Conservation (phyloP, 1,139 yeast species). For the Diutina scorzettiae region DNA sequence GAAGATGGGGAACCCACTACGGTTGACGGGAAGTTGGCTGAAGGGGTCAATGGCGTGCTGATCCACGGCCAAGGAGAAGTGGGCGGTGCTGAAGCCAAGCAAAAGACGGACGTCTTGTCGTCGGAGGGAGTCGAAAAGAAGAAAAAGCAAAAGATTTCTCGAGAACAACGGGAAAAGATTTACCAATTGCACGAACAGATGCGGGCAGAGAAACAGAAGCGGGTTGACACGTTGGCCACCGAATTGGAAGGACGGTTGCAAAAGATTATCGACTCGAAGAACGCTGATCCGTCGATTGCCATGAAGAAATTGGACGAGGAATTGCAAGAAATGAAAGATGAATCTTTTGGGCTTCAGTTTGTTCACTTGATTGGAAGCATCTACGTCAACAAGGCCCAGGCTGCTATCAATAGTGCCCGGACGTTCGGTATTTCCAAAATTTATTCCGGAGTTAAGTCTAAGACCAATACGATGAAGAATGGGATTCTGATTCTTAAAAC, state of each 20-base stretch:
- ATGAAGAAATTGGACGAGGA: constrained; percentile 37
- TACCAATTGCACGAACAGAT: constrained; percentile 3
- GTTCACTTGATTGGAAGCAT: constrained; percentile 50
- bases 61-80: not conserved
- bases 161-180: constrained; percentile 4
- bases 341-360: constrained; percentile 36
- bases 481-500: constrained; percentile 30
- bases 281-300: constrained; percentile 22
- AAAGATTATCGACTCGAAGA: not conserved
- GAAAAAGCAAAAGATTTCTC: not conserved
- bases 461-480: constrained; percentile 25
- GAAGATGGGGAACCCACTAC: constrained; percentile 9
- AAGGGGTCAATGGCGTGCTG: not conserved
- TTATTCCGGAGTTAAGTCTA: constrained; percentile 35
- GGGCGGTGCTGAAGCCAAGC: not conserved
- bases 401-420: constrained; percentile 22
- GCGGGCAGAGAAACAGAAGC: constrained; percentile 4
- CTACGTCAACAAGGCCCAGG: constrained; percentile 44
- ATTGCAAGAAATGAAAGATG: constrained; percentile 44
- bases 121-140: constrained; percentile 1
- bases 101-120: not conserved
- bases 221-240: not conserved
- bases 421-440: constrained; percentile 40
- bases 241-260: not conserved
- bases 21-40: not conserved